Evolutionary conservation across 768 basidiomycete species (phyloP), one percentile per base, ranked within the genome.

Genomic region (Leccinellum rugosiceps): DNA sequence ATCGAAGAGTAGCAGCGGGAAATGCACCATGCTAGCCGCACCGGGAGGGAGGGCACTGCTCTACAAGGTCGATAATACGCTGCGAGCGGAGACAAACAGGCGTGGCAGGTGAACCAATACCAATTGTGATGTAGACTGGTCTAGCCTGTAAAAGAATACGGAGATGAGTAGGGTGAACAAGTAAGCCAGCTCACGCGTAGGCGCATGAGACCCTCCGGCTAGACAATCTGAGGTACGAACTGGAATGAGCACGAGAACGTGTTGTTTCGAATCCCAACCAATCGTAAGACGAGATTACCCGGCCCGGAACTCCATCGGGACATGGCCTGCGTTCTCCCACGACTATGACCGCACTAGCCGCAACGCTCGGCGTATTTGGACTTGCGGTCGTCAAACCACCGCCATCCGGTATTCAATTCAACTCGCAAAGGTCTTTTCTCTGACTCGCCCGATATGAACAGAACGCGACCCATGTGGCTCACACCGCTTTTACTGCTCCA

Each of bases 131-230:
- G 9, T 35, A 17, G 34, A 17, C 34, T 35, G 17, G 35, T 38
- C 25, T 17, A 48, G 49, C 17, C 57, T n/a, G 19, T 11, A 19
- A 56, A n/a, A 17, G 34, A 23, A 54, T 19, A 19, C 15, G 17
- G 25, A 46, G 35, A 38, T 11, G 31, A 32, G 49, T 44, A 23
- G 30, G 25, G 5, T n/a, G 38, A 19, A 13, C 32, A 55, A 53
- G 19, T 11, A 41, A 60, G 15, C 59, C 47, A 28, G 58, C 34
- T 58, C 57, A 58, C 9, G n/a, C n/a, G 17, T 25, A n/a, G 19
- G 11, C 8, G 19, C 19, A 13, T 44, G 43, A 5, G 6, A 35
- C 2, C 15, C 15, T 35, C 34, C 15, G 34, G 11, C 8, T 5
- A 5, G 25, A 23, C 14, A 15, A 46, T 46, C 45, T 10, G 23